Conservation (phyloP, 768 basidiomycete species). For the Termitomyces sp. region DNA sequence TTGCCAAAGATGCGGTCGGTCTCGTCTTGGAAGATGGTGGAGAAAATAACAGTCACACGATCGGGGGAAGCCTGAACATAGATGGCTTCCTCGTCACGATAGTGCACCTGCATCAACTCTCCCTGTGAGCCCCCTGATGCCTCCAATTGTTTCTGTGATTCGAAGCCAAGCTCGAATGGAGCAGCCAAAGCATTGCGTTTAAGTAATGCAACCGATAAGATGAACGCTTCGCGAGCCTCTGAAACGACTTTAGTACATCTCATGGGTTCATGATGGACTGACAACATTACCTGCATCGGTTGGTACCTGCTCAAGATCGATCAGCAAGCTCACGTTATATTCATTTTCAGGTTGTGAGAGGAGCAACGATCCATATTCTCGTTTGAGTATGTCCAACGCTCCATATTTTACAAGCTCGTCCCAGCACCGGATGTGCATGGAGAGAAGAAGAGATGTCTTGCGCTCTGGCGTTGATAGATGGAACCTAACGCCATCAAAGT, state of each 20-base stretch:
- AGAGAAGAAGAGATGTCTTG: conserved; percentile 77
- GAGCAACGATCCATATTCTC: conserved; percentile 79
- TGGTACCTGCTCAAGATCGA: conserved; percentile 86
- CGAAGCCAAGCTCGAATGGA: conserved; percentile 88
- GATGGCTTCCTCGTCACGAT: conserved; percentile 96
- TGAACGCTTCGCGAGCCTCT: conserved; percentile 79
- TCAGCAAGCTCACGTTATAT: conserved; percentile 81
- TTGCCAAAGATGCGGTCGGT: conserved; percentile 96
- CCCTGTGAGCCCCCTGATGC: conserved; percentile 59
- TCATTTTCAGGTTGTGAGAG: conserved; percentile 70
- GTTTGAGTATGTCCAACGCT: conserved; percentile 67
- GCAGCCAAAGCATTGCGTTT: conserved; percentile 94
- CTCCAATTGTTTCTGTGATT: conserved; percentile 79
- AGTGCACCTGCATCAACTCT: conserved; percentile 88
- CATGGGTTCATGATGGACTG: neutral
- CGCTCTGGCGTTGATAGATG: conserved; percentile 84
- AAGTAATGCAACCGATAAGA: conserved; percentile 76
- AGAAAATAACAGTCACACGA: conserved; percentile 97
- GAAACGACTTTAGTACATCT: conserved; percentile 8
- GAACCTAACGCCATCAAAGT: conserved; percentile 96
- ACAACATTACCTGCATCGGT: conserved; percentile 60
- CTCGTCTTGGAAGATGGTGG: conserved; percentile 94
- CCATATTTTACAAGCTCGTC: conserved; percentile 86
- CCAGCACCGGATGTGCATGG: conserved; percentile 98
- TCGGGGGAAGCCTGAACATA: conserved; percentile 91